Conservation (phyloP, 2,329 filamentous ascomycete genomes). For the Calonectria fujianensis region DNA sequence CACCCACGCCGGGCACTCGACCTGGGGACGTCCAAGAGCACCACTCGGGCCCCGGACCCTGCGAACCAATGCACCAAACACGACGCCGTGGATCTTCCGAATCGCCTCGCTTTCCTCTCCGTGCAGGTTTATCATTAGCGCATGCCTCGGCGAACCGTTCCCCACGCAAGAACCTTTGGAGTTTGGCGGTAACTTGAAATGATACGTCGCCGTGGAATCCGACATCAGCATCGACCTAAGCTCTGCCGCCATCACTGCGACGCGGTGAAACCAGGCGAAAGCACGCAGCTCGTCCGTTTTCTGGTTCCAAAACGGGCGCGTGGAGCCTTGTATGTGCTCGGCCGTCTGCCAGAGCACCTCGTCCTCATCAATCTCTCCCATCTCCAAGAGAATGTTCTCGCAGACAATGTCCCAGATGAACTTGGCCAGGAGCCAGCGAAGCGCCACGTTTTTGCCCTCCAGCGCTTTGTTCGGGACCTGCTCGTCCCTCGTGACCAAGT, state of each 20-base stretch:
- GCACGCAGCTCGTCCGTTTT: neutral
- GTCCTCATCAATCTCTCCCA: neutral
- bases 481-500: neutral
- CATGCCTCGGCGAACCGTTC: slow-evolving; percentile 5
- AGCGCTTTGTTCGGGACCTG: slow-evolving; percentile 2
- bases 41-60: neutral
- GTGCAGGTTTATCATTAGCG: slow-evolving; percentile 16
- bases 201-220: neutral
- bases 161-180: slow-evolving; percentile 7
- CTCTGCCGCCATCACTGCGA: neutral
- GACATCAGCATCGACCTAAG: slow-evolving; percentile 1
- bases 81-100: neutral
- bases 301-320: neutral
- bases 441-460: slow-evolving; percentile 4
- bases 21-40: neutral
- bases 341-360: neutral
- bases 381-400: slow-evolving; percentile 2
- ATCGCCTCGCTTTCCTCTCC: neutral
- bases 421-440: slow-evolving; percentile 23
- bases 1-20: slow-evolving; percentile 19
- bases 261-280: neutral
- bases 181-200: slow-evolving; percentile 27
- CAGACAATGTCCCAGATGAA: slow-evolving; percentile 26
- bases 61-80: slow-evolving; percentile 9
- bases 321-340: neutral